Conservation (phyloP, 2,329 filamentous ascomycete species). For the Podosphaera leucotricha region DNA sequence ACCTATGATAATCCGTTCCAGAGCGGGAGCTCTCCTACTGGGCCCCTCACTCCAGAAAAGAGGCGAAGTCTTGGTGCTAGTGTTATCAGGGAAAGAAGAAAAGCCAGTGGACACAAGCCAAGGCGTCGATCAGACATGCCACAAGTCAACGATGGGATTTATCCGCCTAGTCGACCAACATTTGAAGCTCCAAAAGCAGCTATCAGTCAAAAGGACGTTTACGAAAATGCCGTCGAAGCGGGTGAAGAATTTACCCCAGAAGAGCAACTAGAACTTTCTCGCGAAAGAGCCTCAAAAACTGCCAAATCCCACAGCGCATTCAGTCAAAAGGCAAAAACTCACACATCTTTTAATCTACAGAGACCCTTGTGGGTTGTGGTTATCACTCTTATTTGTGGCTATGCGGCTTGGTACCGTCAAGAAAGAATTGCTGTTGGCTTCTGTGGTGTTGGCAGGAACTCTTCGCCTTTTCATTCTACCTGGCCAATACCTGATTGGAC, state of each 20-base stretch:
- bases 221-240: slow-evolving; percentile 30
- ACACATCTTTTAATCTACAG: slow-evolving; percentile 26
- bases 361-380: slow-evolving; percentile 50
- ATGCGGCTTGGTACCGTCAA: slow-evolving; percentile 67
- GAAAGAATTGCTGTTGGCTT: slow-evolving; percentile 95
- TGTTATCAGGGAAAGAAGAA: slow-evolving; percentile 18
- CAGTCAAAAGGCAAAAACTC: slow-evolving; percentile 20
- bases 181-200: slow-evolving; percentile 30
- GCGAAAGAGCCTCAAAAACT: slow-evolving; percentile 36
- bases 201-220: slow-evolving; percentile 19
- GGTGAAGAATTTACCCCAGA: slow-evolving; percentile 91
- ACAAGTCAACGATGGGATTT: slow-evolving; percentile 25
- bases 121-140: slow-evolving; percentile 27
- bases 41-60: slow-evolving; percentile 23
- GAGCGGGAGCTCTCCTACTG: slow-evolving; percentile 45
- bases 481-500: slow-evolving; percentile 49
- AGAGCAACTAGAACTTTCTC: slow-evolving; percentile 58
- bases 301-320: slow-evolving; percentile 21
- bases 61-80: slow-evolving; percentile 18
- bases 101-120: slow-evolving; percentile 16
- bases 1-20: slow-evolving; percentile 86
- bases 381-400: slow-evolving; percentile 43
- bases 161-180: slow-evolving; percentile 29
- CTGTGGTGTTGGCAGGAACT: slow-evolving; percentile 57
- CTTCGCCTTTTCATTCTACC: slow-evolving; percentile 22